These are phyloP conservation scores for Evansstolkia leycettana DNA, from an alignment of 495 filamentous ascomycete genomes.

Conservation along the genomic window DNA sequence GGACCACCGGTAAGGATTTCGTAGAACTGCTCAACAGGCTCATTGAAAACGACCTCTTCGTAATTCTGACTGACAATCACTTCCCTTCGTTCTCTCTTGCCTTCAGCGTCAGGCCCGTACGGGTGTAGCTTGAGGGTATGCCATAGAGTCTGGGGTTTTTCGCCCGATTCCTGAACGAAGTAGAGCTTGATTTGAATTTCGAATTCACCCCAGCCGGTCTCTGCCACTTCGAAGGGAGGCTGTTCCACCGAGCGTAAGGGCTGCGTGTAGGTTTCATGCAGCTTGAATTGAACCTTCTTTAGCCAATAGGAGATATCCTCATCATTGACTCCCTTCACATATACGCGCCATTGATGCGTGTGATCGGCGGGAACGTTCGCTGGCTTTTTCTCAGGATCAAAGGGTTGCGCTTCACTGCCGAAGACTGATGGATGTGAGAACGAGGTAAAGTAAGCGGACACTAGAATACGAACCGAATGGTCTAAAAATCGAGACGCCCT, in stretches of 20 bases:
- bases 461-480: slow-evolving; percentile 44
- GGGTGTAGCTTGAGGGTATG: slow-evolving; percentile 87
- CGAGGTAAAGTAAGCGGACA: not conserved
- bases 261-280: slow-evolving; percentile 90
- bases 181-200: slow-evolving; percentile 87
- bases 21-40: slow-evolving; percentile 83
- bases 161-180: slow-evolving; percentile 70
- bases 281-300: slow-evolving; percentile 93
- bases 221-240: slow-evolving; percentile 72
- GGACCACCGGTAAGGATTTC: slow-evolving; percentile 62
- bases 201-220: slow-evolving; percentile 98
- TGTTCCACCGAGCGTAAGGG: slow-evolving; percentile 65
- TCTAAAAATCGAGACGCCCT: slow-evolving; percentile 63
- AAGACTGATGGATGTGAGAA: slow-evolving; percentile 38
- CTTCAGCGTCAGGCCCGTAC: slow-evolving; percentile 70
- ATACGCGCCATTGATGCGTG: slow-evolving; percentile 92
- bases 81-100: slow-evolving; percentile 50
- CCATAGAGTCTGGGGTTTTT: slow-evolving; percentile 85
- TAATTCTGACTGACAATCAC: slow-evolving; percentile 64
- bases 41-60: slow-evolving; percentile 91
- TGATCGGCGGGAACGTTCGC: slow-evolving; percentile 54
- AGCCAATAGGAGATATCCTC: slow-evolving; percentile 90
- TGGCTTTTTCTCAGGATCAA: slow-evolving; percentile 58
- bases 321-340: slow-evolving; percentile 73
- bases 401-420: slow-evolving; percentile 64